Conservation (phyloP, 2,329 filamentous ascomycete genomes). For the Sarocladiaceae sp. region DNA sequence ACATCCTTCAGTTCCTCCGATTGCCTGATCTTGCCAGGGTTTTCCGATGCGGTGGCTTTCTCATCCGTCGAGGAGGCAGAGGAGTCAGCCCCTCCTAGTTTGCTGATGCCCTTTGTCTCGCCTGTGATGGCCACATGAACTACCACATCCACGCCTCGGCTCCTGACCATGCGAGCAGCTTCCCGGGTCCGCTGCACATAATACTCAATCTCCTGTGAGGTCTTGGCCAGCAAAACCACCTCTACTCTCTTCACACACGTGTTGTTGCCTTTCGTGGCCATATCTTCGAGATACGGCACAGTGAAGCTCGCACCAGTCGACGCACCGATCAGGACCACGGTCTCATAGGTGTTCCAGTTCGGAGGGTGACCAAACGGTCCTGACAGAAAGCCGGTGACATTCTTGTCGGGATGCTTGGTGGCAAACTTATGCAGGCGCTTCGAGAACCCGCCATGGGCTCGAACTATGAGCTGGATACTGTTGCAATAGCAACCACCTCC, state of each 20-base stretch:
- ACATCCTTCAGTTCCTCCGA: background rate
- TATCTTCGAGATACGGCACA: constrained; percentile 51
- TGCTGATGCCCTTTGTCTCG: no score
- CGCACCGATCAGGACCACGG: constrained; percentile 52
- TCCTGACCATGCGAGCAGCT: constrained; percentile 33
- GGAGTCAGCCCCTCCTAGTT: constrained; percentile 28
- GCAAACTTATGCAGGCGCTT: constrained; percentile 44
- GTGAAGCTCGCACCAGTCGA: constrained; percentile 59
- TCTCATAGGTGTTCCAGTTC: constrained; percentile 52
- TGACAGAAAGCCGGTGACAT: constrained; percentile 37
- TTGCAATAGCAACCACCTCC: constrained; percentile 49
- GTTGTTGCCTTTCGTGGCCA: constrained; percentile 33
- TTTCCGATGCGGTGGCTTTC: no score
- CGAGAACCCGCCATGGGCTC: constrained; percentile 52
- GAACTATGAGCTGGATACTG: constrained; percentile 52
- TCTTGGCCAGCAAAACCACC: constrained; percentile 45
- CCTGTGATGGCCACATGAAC: constrained; percentile 51
- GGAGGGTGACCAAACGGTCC: constrained; percentile 53
- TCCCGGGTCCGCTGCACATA: constrained; percentile 44
- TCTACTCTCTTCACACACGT: constrained; percentile 48
- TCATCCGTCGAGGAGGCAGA: constrained; percentile 12
- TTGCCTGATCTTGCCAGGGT: background rate
- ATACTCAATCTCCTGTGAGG: constrained; percentile 47
- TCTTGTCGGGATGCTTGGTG: constrained; percentile 25
- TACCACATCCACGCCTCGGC: constrained; percentile 40